These are phyloP conservation scores for Pseudoturritis turrita DNA, from an alignment of 345 rosid species.

Conservation along the genomic window DNA sequence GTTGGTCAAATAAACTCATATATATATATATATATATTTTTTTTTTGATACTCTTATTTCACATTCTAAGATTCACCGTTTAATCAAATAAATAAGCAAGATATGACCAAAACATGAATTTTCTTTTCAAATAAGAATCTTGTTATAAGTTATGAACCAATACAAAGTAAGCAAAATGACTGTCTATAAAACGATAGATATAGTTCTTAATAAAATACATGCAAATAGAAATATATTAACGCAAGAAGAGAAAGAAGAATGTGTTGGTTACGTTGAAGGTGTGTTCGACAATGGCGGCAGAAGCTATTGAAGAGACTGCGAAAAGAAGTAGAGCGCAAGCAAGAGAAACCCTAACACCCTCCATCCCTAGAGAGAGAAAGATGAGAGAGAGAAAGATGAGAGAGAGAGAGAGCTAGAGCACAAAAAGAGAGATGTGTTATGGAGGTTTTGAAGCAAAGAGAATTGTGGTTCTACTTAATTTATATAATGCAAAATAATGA, in stretches of 20 bases:
- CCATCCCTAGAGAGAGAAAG: conserved; percentile 29
- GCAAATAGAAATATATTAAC: background rate
- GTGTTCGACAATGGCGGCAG: conserved; percentile 67
- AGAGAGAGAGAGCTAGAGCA: background rate
- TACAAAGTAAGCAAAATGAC: background rate
- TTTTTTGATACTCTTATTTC: no score
- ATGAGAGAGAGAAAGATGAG: background rate
- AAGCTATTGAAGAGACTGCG: conserved; percentile 44
- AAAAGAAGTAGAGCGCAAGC: conserved; percentile 34
- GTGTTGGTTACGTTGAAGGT: conserved; percentile 54
- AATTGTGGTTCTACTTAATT: background rate
- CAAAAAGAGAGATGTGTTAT: background rate
- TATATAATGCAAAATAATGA: conserved; percentile 10
- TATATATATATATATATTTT: no score
- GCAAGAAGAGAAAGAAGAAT: background rate
- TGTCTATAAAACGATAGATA: background rate
- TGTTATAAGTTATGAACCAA: background rate
- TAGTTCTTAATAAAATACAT: background rate
- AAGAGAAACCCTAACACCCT: conserved; percentile 29
- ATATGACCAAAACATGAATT: background rate
- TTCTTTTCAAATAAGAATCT: background rate
- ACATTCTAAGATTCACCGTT: background rate
- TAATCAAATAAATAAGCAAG: background rate
- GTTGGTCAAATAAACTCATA: background rate
- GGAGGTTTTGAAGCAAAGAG: background rate